Evolutionary conservation across 2,329 filamentous ascomycete genomes (phyloP).

Genomic region (Penicillium sp.): DNA sequence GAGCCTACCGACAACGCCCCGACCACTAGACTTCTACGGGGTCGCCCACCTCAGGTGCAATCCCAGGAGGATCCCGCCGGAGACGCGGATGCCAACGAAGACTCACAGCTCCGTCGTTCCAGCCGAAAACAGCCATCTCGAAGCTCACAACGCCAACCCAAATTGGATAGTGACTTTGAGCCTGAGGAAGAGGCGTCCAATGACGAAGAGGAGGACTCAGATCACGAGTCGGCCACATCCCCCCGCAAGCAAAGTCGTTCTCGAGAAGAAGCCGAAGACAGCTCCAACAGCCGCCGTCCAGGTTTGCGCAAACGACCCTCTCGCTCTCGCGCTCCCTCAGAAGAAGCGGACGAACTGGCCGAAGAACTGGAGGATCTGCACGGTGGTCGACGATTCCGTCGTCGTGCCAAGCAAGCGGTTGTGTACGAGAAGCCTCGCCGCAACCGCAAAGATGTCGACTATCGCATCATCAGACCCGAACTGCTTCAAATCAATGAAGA

Average conservation of each 20-base stretch:
- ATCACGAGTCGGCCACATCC: slow-evolving; percentile 50
- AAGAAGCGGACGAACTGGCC: slow-evolving; percentile 59
- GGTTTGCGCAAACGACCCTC: slow-evolving; percentile 53
- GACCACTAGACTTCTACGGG: slow-evolving; percentile 48
- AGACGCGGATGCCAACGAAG: slow-evolving; percentile 34
- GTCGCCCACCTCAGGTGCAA: slow-evolving; percentile 26
- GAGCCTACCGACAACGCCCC: slow-evolving; percentile 58
- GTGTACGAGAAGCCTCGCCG: slow-evolving; percentile 52
- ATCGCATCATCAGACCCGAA: slow-evolving; percentile 79
- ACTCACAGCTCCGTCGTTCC: slow-evolving; percentile 38
- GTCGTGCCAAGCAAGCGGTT: slow-evolving; percentile 37
- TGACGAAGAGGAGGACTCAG: slow-evolving; percentile 57
- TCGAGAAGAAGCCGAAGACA: slow-evolving; percentile 50
- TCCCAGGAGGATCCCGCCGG: slow-evolving; percentile 29
- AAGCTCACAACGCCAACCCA: slow-evolving; percentile 49
- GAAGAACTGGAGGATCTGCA: slow-evolving; percentile 59
- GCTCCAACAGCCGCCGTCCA: slow-evolving; percentile 52
- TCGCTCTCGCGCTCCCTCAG: slow-evolving; percentile 46
- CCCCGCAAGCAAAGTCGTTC: slow-evolving; percentile 43
- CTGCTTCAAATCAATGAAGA: slow-evolving; percentile 71
- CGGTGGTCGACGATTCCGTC: slow-evolving; percentile 45
- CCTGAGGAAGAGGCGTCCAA: slow-evolving; percentile 56
- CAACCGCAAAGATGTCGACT: slow-evolving; percentile 72
- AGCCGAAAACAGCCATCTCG: slow-evolving; percentile 42
- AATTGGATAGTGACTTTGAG: slow-evolving; percentile 66